Percentiles rank a stretch among this genome's conserved stretches.
These are phyloP conservation scores for Ustilago shanxiensis DNA, from an alignment of 1,284 basidiomycete genomes.

Conservation along the genomic window DNA sequence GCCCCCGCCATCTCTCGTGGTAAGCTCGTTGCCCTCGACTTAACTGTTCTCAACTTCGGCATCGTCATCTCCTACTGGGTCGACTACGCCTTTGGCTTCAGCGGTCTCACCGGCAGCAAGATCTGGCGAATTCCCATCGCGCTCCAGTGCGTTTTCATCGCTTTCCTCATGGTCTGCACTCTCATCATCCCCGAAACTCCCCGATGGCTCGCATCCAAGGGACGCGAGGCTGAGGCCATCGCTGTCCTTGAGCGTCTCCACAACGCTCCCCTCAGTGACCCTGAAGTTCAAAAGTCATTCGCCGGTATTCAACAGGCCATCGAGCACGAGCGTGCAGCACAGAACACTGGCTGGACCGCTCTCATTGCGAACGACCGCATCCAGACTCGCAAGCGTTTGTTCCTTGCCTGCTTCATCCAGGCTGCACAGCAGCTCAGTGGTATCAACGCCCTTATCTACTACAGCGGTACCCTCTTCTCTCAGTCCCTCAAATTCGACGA, in stretches of 20 bases:
- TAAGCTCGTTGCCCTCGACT: slow-evolving; percentile 79
- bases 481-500: slow-evolving; percentile 72
- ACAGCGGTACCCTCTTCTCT: slow-evolving; percentile 70
- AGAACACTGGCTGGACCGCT: slow-evolving; percentile 70
- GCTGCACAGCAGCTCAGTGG: slow-evolving; percentile 80
- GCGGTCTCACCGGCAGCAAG: slow-evolving; percentile 73
- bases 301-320: slow-evolving; percentile 71
- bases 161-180: slow-evolving; percentile 76
- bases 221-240: slow-evolving; percentile 75
- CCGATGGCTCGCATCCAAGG: slow-evolving; percentile 78
- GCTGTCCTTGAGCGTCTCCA: slow-evolving; percentile 78
- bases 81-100: slow-evolving; percentile 72
- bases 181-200: slow-evolving; percentile 80
- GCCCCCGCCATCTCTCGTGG: slow-evolving; percentile 77
- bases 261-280: slow-evolving; percentile 74
- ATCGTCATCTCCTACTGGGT: slow-evolving; percentile 75
- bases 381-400: slow-evolving; percentile 78
- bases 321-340: slow-evolving; percentile 59
- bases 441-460: slow-evolving; percentile 79
- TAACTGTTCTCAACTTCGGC: slow-evolving; percentile 78
- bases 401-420: slow-evolving; percentile 76
- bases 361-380: slow-evolving; percentile 75
- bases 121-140: slow-evolving; percentile 80
- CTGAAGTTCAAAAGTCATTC: slow-evolving; percentile 72
- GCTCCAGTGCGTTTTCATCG: slow-evolving; percentile 77